Evolutionary conservation across 805 yeast species (phyloP).

Genomic region (Candida ortonii): DNA sequence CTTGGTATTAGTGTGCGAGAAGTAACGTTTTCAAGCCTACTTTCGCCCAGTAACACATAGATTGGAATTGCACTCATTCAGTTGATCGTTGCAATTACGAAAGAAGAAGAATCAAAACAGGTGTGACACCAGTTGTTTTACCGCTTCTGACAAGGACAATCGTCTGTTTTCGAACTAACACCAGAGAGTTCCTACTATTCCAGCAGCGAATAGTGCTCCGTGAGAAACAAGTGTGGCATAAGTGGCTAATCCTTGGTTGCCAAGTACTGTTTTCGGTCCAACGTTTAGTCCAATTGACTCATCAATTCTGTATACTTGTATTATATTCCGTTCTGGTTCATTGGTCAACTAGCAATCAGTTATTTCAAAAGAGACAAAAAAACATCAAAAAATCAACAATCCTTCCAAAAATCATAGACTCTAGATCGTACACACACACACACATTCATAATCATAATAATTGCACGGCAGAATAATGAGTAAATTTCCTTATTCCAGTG

Average conservation of each 20-base stretch:
- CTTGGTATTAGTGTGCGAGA: conserved; percentile 16
- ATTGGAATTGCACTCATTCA: conserved; percentile 31
- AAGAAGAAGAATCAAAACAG: too few relatives aligned
- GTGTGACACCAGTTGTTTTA: too few relatives aligned
- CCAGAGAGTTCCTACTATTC: too few relatives aligned
- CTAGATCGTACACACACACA: conserved; percentile 8
- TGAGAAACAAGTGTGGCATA: too few relatives aligned
- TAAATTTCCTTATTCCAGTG: conserved; percentile 90
- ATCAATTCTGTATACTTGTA: conserved; percentile 15
- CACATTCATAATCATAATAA: conserved; percentile 5
- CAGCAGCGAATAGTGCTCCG: too few relatives aligned
- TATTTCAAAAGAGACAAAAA: conserved; percentile 12
- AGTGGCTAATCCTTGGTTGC: too few relatives aligned
- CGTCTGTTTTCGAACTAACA: conserved; percentile 14
- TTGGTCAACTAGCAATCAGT: conserved; percentile 6
- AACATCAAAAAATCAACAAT: conserved; percentile 6
- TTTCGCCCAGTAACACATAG: conserved; percentile 9
- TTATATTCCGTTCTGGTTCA: conserved; percentile 12
- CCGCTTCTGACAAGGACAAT: conserved; percentile 11
- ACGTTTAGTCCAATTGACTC: too few relatives aligned
- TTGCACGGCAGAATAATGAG: conserved; percentile 27
- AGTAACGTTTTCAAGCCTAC: conserved; percentile 11
- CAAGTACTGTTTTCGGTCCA: conserved; percentile 9
- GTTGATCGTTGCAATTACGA: conserved; percentile 32
- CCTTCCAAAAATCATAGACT: conserved; percentile 8